phyloP scores from a whole-genome alignment of 2,329 filamentous ascomycete genomes.

The Xylariales sp. region DNA sequence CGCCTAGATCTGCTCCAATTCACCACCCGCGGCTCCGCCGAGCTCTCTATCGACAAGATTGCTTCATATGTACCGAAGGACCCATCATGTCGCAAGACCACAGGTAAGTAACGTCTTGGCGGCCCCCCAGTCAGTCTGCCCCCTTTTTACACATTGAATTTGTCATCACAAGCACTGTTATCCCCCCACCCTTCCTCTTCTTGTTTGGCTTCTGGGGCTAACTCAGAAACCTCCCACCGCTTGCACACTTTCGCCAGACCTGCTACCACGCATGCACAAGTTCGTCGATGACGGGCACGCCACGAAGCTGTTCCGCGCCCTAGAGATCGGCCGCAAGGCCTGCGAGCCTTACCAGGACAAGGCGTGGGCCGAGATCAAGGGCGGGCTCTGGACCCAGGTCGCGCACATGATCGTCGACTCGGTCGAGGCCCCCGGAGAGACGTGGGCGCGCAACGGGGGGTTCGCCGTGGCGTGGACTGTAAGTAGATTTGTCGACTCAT shows the following conservation, averaged over 20 bases:
- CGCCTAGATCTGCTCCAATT: conserved; percentile 72
- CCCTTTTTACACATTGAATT: too few species aligned
- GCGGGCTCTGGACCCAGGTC: conserved; percentile 56
- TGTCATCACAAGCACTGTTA: too few species aligned
- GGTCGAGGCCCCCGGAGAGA: conserved; percentile 45
- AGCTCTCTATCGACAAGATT: conserved; percentile 56
- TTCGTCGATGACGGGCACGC: conserved; percentile 76
- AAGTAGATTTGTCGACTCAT: too few species aligned
- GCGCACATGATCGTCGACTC: conserved; percentile 60
- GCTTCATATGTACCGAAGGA: conserved; percentile 51
- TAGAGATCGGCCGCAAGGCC: conserved; percentile 58
- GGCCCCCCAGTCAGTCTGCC: too few species aligned
- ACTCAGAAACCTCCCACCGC: too few species aligned
- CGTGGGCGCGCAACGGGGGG: conserved; percentile 60
- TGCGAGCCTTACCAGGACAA: conserved; percentile 39
- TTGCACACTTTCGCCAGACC: too few species aligned
- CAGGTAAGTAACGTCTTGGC: too few species aligned
- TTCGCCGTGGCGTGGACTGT: conserved; percentile 63
- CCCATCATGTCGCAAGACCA: too few species aligned
- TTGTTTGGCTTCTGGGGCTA: too few species aligned
- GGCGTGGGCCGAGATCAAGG: conserved; percentile 48
- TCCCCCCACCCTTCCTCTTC: conserved; percentile 2
- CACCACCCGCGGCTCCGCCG: conserved; percentile 60
- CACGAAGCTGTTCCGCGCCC: conserved; percentile 68
- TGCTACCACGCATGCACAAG: conserved; percentile 41